Percentiles rank a stretch among this genome's conserved stretches.
Conservation (phyloP, 805 yeast species). For the Monosporozyma yasuniensis region DNA sequence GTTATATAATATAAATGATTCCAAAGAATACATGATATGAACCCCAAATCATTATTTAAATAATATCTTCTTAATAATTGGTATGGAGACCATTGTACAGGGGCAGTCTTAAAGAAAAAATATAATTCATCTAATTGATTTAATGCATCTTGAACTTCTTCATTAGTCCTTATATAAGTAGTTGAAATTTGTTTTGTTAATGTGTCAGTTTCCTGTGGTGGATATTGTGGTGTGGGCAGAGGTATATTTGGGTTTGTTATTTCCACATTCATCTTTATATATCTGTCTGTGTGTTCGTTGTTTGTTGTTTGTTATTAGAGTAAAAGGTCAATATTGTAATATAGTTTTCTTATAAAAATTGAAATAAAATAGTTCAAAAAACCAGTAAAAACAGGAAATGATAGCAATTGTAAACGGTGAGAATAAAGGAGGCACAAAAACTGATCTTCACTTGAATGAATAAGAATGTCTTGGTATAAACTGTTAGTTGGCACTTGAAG, state of each 20-base stretch:
- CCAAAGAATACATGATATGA: slow-evolving; percentile 91
- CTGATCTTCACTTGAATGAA: too few relatives aligned
- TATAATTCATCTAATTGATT: slow-evolving; percentile 58
- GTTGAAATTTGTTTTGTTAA: not conserved
- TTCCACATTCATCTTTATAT: not conserved
- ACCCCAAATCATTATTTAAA: slow-evolving; percentile 80
- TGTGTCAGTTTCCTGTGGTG: too few relatives aligned
- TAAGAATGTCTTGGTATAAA: too few relatives aligned
- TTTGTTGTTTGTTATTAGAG: too few relatives aligned
- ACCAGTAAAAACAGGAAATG: too few relatives aligned
- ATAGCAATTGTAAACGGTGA: too few relatives aligned
- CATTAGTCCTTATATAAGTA: not conserved
- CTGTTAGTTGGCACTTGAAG: too few relatives aligned
- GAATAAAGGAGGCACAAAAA: too few relatives aligned
- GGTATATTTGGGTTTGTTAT: not conserved
- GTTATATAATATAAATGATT: slow-evolving; percentile 81
- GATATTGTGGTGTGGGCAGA: not conserved
- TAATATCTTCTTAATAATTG: slow-evolving; percentile 82
- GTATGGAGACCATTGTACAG: slow-evolving; percentile 85
- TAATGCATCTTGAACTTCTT: not conserved
- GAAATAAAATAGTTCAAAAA: too few relatives aligned
- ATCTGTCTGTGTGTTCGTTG: not conserved
- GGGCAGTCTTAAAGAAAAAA: slow-evolving; percentile 85
- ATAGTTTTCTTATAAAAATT: too few relatives aligned
- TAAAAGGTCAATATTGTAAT: too few relatives aligned